Conservation (phyloP, 2,329 filamentous ascomycete species). For the Parastagonospora avenae region DNA sequence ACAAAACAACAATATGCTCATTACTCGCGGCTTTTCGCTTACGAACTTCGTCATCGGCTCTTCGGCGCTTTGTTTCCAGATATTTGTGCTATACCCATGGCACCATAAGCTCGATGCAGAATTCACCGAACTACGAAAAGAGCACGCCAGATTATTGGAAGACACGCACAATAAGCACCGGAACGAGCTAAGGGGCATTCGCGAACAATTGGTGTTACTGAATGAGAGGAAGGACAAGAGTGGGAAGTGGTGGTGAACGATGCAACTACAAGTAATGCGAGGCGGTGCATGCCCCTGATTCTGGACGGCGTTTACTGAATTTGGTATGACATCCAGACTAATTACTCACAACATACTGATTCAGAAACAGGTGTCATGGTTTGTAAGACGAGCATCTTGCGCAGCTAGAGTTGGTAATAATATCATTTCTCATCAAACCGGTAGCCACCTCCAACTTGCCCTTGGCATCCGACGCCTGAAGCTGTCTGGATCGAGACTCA, state of each 20-base stretch:
- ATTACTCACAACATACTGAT: too few species aligned
- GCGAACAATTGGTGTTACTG: constrained; percentile 25
- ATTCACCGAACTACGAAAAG: constrained; percentile 64
- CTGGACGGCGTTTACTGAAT: neutral
- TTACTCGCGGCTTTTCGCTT: constrained; percentile 61
- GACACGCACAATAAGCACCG: constrained; percentile 25
- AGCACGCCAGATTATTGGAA: constrained; percentile 52
- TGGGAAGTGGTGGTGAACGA: constrained; percentile 11
- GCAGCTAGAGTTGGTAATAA: too few species aligned
- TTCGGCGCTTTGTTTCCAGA: constrained; percentile 69
- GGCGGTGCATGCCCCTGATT: neutral
- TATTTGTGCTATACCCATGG: constrained; percentile 73
- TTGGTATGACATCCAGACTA: too few species aligned
- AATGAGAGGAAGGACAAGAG: constrained; percentile 14
- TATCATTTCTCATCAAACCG: too few species aligned
- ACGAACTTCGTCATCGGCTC: constrained; percentile 70
- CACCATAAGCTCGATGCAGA: constrained; percentile 68
- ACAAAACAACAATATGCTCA: constrained; percentile 36
- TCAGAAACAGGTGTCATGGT: too few species aligned
- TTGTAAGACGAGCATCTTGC: too few species aligned
- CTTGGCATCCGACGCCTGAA: too few species aligned
- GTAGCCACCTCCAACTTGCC: too few species aligned
- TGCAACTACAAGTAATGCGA: too few species aligned
- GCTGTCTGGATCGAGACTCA: too few species aligned
- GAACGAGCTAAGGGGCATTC: constrained; percentile 24